Evolutionary conservation across 306 rosid species (phyloP), one percentile per base, ranked within the genome.

Genomic region (Fragaria nilgerrensis): DNA sequence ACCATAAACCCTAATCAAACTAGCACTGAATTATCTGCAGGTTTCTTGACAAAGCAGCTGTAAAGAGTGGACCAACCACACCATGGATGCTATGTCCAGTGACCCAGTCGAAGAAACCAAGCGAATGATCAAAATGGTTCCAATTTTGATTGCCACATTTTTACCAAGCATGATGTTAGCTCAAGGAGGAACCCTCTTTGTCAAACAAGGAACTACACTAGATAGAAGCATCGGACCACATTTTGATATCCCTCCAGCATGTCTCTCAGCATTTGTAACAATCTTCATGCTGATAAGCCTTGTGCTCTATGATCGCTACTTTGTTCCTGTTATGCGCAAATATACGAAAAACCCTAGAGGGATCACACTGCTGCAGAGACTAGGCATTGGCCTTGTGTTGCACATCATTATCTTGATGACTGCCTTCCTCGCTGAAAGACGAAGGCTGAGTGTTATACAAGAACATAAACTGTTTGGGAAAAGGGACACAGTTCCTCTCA

Each of bases 31-130:
- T 78, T 10, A 15, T 49, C 3, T 70, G 84, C 83, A 94, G 98
- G 76, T 92, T 92, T 76, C 92, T 89, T 20, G 92, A 89, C 86
- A 92, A 88, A 79, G 96, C 92, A 0, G 91, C 96, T 1, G 85
- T 82, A 11, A 84, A 71, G 80, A 89, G 70, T 0, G 84, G 73
- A 15, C 44, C 81, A 76, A 80, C 84, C 36, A 83, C 89, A 65
- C 76, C 88, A 39, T 89, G 94, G 96, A 83, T 65, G 74, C 92
- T 83, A 70, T 87, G 92, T 77, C 50, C 96, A 9, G 96, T 89
- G 75, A 94, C 93, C 32, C 97, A 86, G 96, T 90, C 2, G 96
- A 94, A 82, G 96, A 94, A 89, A 91, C 96, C 22, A 94, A 92
- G 81, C 96, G 92, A 86, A 94, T 92, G 88, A 52, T 80, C 44